Percentiles rank a stretch among this genome's conserved stretches.
Evolutionary conservation across 73 alveolate species (phyloP).

Genomic region (Uronychia setigera): DNA sequence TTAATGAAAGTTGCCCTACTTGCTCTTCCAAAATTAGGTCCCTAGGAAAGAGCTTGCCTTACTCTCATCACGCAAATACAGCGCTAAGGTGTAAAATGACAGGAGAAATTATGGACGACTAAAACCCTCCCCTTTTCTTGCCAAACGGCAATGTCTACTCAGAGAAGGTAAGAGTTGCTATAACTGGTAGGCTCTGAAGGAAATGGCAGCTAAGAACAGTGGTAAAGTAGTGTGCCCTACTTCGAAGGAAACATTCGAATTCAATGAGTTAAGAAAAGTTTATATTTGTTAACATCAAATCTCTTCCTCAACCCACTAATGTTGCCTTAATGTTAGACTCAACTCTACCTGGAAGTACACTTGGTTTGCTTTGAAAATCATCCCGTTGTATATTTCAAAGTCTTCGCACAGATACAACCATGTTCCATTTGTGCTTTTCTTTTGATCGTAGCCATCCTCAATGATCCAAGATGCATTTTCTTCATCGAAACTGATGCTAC

Average conservation of each 20-base stretch:
- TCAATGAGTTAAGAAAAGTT: constrained; percentile 5
- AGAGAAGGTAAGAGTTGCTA: no score
- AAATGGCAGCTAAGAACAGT: no score
- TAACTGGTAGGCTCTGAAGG: constrained; percentile 24
- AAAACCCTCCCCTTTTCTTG: constrained; percentile 47
- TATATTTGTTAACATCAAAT: constrained; percentile 16
- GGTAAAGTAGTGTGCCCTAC: constrained; percentile 9
- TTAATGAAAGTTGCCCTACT: constrained; percentile 68
- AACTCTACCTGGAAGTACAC: constrained; percentile 80
- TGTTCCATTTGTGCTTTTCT: constrained; percentile 83
- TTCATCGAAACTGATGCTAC: constrained; percentile 62
- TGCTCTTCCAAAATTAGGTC: constrained; percentile 50
- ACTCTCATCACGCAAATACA: constrained; percentile 50
- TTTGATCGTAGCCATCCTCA: constrained; percentile 75
- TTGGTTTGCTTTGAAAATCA: constrained; percentile 88
- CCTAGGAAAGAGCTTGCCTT: constrained; percentile 48
- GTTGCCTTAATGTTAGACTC: no score
- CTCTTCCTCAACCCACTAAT: no score
- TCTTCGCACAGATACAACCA: constrained; percentile 89
- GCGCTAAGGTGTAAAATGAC: constrained; percentile 57
- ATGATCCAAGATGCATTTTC: constrained; percentile 61
- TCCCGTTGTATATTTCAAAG: constrained; percentile 73
- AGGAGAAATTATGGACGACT: constrained; percentile 65
- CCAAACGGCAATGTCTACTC: constrained; percentile 56
- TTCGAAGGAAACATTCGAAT: not conserved